Base-by-base conservation (phyloP, 805 yeast genomes). In the Blastobotrys terrestris region DNA sequence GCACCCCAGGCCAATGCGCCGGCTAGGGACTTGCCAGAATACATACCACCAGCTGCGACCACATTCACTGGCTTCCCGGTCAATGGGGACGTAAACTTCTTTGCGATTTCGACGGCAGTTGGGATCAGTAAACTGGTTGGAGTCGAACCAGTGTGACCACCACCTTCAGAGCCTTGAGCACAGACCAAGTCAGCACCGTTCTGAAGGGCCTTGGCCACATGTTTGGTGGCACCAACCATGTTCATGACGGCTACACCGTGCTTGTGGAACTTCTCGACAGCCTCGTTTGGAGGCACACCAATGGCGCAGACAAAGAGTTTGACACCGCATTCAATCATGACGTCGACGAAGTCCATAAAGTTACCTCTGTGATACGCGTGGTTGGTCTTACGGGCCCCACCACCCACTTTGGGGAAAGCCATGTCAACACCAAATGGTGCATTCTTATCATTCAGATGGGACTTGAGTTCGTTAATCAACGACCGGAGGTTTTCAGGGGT, bases 81-180 rank as follows among this genome's bases (percentile, higher is more conserved):
- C 48, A 61, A 43, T 19, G 58, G 57, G n/a, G 60, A 54, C 48
- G 51, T 60, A 39, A 51, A 41, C 42, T 63, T 62, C 44, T 52
- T 46, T 16, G 58, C 63, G 21, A 40, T 51, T 22, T 60, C 65
- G 14, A 60, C 64, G 14, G 60, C 63, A 8, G 64, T 53, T 13
- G 64, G 64, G 35, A 61, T 61, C 46, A 61, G 44, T 39, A 61
- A 50, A 3, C 54, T 42, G 7, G 63, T 56, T 1, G 65, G 63
- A 8, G 57, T 51, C 16, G 57, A 49, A 1, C 64, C 64, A 5
- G 64, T 61, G 48, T 61, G 64, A 15, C 64, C 64, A 35, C 64
- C 64, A 26, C 64, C 64, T 39, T 61, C 65, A 13, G 65, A 65
- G n/a, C 65, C 64, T 39, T 61, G 64, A 11, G 61, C 63, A 39